Evolutionary conservation across 2,329 filamentous ascomycete species (phyloP).

Genomic region (Cytospora piceae): DNA sequence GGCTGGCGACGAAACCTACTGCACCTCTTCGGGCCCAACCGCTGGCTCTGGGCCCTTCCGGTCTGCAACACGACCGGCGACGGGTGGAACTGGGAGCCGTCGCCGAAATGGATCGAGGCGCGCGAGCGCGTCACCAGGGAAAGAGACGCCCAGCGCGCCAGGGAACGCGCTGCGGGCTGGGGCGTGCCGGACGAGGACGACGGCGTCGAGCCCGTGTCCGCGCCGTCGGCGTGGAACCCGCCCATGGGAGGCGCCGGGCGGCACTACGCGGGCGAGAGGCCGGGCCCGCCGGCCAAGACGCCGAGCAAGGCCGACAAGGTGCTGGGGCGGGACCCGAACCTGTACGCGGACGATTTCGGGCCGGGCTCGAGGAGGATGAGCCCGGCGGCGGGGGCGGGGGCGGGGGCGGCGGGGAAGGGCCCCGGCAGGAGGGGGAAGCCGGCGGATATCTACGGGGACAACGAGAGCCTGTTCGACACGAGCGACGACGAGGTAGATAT

Average conservation of each 20-base stretch:
- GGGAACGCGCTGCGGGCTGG: constrained; percentile 72
- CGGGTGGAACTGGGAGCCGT: constrained; percentile 93
- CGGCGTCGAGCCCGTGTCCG: constrained; percentile 14
- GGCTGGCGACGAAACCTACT: constrained; percentile 78
- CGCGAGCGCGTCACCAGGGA: constrained; percentile 64
- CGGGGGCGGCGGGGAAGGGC: constrained; percentile 38
- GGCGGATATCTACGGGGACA: constrained; percentile 37
- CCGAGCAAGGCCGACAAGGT: constrained; percentile 63
- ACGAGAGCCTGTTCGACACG: constrained; percentile 36
- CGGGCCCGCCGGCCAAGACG: constrained; percentile 40
- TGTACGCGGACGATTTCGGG: constrained; percentile 54
- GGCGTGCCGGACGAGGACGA: constrained; percentile 47
- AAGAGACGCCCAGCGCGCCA: constrained; percentile 61
- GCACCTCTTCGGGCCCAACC: constrained; percentile 79
- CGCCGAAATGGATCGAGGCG: constrained; percentile 74
- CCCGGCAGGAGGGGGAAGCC: constrained; percentile 44
- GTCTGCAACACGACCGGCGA: constrained; percentile 86
- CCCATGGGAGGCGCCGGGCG: constrained; percentile 36
- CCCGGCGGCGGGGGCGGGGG: constrained; percentile 38
- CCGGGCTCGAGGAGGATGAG: constrained; percentile 53
- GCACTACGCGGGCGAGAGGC: constrained; percentile 37
- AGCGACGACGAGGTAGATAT: constrained; percentile 40
- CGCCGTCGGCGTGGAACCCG: constrained; percentile 35
- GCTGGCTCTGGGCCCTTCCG: constrained; percentile 77
- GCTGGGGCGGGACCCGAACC: constrained; percentile 59